Evolutionary conservation across 2,329 filamentous ascomycete species (phyloP), one percentile per base, ranked within the genome.

Genomic region (Trichophyton verrucosum): DNA sequence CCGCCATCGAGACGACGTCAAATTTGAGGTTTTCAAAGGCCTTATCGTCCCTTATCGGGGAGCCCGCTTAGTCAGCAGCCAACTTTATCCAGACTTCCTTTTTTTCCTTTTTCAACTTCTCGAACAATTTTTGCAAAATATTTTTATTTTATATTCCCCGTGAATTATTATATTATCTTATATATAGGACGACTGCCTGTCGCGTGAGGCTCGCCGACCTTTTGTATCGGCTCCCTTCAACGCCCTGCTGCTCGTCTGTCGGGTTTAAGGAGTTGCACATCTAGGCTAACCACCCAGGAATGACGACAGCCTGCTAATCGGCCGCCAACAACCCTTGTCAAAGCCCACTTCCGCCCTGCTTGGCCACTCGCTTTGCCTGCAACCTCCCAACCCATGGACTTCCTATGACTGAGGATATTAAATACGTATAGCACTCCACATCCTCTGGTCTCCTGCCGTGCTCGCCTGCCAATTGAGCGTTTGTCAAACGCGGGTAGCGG

Each of bases 331-430:
- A 55, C 51, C 51, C 51, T 55, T 24, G 24, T 36, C 24, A 17
- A 44, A 55, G 51, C 51, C 51, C 51, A 55, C 51, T 55, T 55
- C 51, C 33, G 9, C n/a, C n/a, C 27, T 33, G n/a, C 27, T 55
- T 55, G 51, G 51, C 27, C 51, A 4, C 51, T 17, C 51, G 27
- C 27, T 33, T 27, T 36, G 51, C 13, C 51, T n/a, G 51, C n/a
- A 51, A 27, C 27, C 30, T 55, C 51, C 49, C 51, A 55, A 15
- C 27, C 17, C 51, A 55, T 55, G 30, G 27, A 38, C 30, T 36
- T 55, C 27, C 17, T 55, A 36, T 33, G 15, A 55, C 51, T 22
- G 51, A 55, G 3, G 4, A 3, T 55, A 15, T 20, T 7, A 9
- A 55, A n/a, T 7, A 44, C n/a, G 6, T n/a, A 36, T 17, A 17